Conservation (phyloP, 495 filamentous ascomycete species). For the Podospora didyma region DNA sequence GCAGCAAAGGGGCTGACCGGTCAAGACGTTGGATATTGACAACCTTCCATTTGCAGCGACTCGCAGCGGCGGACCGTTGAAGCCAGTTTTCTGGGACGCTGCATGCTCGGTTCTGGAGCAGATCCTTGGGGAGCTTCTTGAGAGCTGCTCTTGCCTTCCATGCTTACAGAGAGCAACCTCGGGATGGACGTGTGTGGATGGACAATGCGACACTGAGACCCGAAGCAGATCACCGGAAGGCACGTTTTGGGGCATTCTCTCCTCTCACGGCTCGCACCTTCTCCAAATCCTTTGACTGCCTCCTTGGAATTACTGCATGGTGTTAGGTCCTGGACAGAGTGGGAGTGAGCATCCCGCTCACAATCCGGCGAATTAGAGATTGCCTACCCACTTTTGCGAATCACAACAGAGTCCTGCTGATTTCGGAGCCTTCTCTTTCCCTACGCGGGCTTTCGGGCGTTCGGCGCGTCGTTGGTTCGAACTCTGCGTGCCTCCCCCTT, state of each 20-base stretch:
- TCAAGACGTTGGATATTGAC: neutral
- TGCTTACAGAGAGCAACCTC: neutral
- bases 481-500: neutral
- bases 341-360: no score
- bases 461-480: no score
- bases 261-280: neutral
- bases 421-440: no score
- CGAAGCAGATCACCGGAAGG: no score
- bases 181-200: neutral
- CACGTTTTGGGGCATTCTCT: neutral
- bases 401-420: no score
- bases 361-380: no score
- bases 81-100: neutral
- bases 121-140: no score
- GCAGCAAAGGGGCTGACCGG: neutral
- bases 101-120: no score
- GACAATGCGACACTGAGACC: neutral
- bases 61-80: constrained; percentile 4
- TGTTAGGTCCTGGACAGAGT: no score
- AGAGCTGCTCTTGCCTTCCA: neutral
- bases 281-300: neutral
- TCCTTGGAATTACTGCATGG: no score
- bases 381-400: no score
- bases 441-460: no score
- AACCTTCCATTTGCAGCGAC: constrained; percentile 11